Conservation (phyloP, 1,284 basidiomycete genomes). For the Cutaneotrichosporon mucoides region DNA sequence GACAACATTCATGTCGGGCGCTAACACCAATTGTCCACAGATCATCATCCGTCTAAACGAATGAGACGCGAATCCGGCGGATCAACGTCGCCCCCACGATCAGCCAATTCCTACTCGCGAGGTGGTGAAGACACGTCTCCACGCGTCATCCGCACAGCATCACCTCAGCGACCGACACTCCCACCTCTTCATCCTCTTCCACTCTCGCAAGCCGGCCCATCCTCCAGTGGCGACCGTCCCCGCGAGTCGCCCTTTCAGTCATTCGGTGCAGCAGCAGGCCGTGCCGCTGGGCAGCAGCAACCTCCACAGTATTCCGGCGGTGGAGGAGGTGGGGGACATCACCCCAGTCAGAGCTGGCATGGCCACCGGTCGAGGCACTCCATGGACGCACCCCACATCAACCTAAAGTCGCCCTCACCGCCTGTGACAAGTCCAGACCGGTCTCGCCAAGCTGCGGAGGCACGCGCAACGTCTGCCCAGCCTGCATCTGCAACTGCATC, state of each 20-base stretch:
- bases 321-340: conserved; percentile 5
- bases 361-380: conserved; percentile 17
- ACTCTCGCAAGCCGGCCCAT: neutral
- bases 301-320: conserved; percentile 1
- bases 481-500: conserved; percentile 8
- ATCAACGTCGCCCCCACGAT: conserved; percentile 1
- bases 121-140: conserved; percentile 9
- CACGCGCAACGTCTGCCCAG: neutral
- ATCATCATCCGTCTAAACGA: conserved; percentile 13
- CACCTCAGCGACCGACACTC: conserved; percentile 12
- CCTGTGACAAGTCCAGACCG: conserved; percentile 5
- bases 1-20: neutral
- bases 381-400: conserved; percentile 12
- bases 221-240: neutral
- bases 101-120: conserved; percentile 4
- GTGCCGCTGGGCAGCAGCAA: neutral
- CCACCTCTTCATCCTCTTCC: conserved; percentile 18
- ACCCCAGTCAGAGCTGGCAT: conserved; percentile 10
- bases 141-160: conserved; percentile 16
- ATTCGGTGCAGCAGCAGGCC: neutral
- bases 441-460: neutral
- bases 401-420: conserved; percentile 17
- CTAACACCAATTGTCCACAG: conserved; percentile 5
- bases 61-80: conserved; percentile 8
- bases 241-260: neutral